Conservation (phyloP, 768 basidiomycete species). For the Calocybe cyanea region DNA sequence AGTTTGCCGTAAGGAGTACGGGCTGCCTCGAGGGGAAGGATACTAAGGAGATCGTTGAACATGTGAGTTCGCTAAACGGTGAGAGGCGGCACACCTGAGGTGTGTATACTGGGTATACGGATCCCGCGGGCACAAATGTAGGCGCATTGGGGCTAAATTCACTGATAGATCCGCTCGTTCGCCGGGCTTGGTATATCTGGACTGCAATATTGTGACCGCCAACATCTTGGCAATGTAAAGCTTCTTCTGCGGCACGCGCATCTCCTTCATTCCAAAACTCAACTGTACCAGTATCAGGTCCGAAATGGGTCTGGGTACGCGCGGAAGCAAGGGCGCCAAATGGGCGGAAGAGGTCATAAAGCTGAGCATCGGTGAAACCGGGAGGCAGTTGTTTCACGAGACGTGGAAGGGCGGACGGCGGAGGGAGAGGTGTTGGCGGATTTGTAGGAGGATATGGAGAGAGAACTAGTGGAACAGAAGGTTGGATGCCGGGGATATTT, state of each 20-base stretch:
- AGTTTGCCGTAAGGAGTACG: constrained; percentile 42
- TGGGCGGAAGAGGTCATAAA: constrained; percentile 83
- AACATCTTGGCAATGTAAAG: constrained; percentile 80
- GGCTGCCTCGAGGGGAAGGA: constrained; percentile 62
- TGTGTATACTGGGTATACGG: constrained; percentile 58
- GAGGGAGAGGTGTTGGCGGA: constrained; percentile 70
- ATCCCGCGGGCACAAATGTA: constrained; percentile 68
- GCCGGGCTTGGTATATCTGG: constrained; percentile 67
- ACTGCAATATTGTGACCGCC: constrained; percentile 85
- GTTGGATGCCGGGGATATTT: constrained; percentile 56
- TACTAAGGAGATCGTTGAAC: constrained; percentile 28
- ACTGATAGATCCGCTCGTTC: constrained; percentile 47
- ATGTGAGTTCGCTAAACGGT: background rate
- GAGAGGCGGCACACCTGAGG: constrained; percentile 40
- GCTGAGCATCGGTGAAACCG: constrained; percentile 60
- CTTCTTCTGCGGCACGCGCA: constrained; percentile 71
- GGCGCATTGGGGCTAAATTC: constrained; percentile 77
- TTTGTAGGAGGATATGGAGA: constrained; percentile 83
- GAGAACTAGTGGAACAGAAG: constrained; percentile 60
- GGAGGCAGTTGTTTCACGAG: constrained; percentile 81
- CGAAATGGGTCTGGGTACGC: constrained; percentile 70
- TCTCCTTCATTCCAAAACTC: constrained; percentile 90
- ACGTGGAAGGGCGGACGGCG: constrained; percentile 73
- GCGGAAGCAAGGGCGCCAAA: constrained; percentile 82
- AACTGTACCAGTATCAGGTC: constrained; percentile 71